Percentiles rank a stretch among this genome's conserved stretches.
These are phyloP conservation scores for Rhytidiadelphus loreus DNA, from an alignment of 225 moss, liverwort and hornwort genomes.

Conservation along the genomic window DNA sequence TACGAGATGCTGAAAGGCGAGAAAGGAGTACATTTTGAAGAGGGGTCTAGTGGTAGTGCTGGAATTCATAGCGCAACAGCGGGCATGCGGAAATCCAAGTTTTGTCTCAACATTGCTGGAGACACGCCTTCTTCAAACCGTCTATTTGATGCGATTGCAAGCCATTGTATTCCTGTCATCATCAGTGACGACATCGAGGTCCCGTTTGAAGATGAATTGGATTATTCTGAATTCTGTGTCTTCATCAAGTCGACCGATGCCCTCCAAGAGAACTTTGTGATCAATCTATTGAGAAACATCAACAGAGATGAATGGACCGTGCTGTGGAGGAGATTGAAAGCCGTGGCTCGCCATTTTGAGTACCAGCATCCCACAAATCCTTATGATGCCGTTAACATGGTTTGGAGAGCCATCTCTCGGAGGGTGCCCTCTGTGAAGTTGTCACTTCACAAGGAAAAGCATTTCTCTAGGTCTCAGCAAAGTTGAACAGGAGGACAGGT, in stretches of 20 bases:
- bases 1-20: constrained; percentile 35
- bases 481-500: background rate
- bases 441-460: constrained; percentile 18
- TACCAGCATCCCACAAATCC: constrained; percentile 34
- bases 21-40: constrained; percentile 30
- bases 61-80: constrained; percentile 18
- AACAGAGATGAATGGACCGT: constrained; percentile 11
- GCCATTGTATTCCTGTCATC: constrained; percentile 37
- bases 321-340: constrained; percentile 19
- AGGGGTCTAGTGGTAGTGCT: constrained; percentile 5
- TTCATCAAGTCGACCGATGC: constrained; percentile 37
- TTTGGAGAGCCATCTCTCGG: constrained; percentile 34
- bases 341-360: constrained; percentile 26
- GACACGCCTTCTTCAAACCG: constrained; percentile 45
- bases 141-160: constrained; percentile 36
- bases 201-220: constrained; percentile 30
- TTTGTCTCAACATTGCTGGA: constrained; percentile 42
- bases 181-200: constrained; percentile 33
- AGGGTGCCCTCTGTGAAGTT: constrained; percentile 24
- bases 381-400: constrained; percentile 37
- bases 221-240: constrained; percentile 31
- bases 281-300: constrained; percentile 19
- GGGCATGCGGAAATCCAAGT: constrained; percentile 37
- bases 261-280: constrained; percentile 9
- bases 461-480: constrained; percentile 5